Base-by-base conservation (phyloP, 2,329 filamentous ascomycete species). In the Beauveria sp. region DNA sequence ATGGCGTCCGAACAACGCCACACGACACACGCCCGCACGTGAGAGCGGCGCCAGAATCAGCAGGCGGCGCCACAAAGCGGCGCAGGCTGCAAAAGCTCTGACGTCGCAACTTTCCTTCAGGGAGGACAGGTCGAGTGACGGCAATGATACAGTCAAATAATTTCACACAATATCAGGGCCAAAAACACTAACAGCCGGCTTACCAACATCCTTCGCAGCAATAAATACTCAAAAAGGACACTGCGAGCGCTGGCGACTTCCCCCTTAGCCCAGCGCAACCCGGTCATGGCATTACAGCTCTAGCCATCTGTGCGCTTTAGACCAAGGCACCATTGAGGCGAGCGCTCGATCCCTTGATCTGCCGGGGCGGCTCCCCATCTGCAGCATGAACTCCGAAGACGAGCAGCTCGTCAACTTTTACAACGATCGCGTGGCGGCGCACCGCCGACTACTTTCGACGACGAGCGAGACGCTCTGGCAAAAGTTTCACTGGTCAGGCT, bases 321-420 rank as follows among this genome's bases (percentile, higher is more conserved):
- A 60, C 24, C 28, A 53, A 52, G 57, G 57, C 46, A 50, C 38
- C 24, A 28, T 60, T 34, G 22, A 58, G 43, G 31, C 45, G 38
- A 60, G 49, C 12, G 49, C 48, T 34, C 20, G 4, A 43, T 34
- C 26, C 24, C 18, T 34, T 45, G 38, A 58, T 28, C n/a, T 46
- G 6, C 20, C 42, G 28, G 42, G 58, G 60, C 63, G 56, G 61
- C 46, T 57, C 57, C 61, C 54, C 63, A 66, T 60, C 58, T 67
- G 64, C 68, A 72, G 71, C 65, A 75, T 75, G 73, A 73, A 66
- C 71, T 68, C 69, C 64, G 69, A 69, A 66, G 65, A 71, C 64
- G 64, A 66, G 62, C 66, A 69, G 52, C 72, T 73, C 66, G 69
- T 70, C 46, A 69, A 65, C 55, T 74, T 74, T 61, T 74, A 75